Evolutionary conservation across 2,329 filamentous ascomycete genomes (phyloP).

Genomic region (Anisogramma anomala): DNA sequence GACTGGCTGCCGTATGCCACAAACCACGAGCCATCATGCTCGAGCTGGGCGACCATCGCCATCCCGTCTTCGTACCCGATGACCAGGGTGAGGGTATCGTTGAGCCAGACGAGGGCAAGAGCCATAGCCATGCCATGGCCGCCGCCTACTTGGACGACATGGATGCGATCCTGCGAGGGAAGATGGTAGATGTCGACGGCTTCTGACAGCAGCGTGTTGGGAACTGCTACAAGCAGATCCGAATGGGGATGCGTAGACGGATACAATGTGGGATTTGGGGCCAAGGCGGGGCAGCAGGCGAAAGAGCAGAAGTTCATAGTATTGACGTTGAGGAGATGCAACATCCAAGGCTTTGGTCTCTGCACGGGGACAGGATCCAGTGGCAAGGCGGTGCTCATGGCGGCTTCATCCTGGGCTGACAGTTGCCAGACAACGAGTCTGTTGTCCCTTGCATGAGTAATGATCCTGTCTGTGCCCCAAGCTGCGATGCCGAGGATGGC

Average conservation of each 20-base stretch:
- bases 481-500: constrained; percentile 63
- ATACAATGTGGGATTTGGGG: constrained; percentile 16
- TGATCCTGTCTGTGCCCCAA: constrained; percentile 62
- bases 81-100: constrained; percentile 46
- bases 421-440: constrained; percentile 79
- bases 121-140: constrained; percentile 83
- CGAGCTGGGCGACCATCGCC: constrained; percentile 51
- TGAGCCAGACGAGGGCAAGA: constrained; percentile 46
- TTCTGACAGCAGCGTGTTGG: constrained; percentile 63
- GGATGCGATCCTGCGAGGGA: constrained; percentile 59
- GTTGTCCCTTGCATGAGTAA: constrained; percentile 91
- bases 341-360: constrained; percentile 65
- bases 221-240: constrained; percentile 62
- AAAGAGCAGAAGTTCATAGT: constrained; percentile 94
- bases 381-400: constrained; percentile 58
- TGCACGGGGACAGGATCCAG: constrained; percentile 45
- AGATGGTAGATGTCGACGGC: constrained; percentile 76
- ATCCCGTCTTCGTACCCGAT: constrained; percentile 81
- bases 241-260: constrained; percentile 18
- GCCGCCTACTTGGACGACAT: constrained; percentile 38
- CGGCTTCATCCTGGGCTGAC: constrained; percentile 43
- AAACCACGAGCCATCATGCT: constrained; percentile 31
- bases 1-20: constrained; percentile 52
- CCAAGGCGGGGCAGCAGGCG: constrained; percentile 40
- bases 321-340: constrained; percentile 75